Evolutionary conservation across 2,329 filamentous ascomycete genomes (phyloP), one percentile per base, ranked within the genome.

Genomic region (Sordariomycetes sp.): DNA sequence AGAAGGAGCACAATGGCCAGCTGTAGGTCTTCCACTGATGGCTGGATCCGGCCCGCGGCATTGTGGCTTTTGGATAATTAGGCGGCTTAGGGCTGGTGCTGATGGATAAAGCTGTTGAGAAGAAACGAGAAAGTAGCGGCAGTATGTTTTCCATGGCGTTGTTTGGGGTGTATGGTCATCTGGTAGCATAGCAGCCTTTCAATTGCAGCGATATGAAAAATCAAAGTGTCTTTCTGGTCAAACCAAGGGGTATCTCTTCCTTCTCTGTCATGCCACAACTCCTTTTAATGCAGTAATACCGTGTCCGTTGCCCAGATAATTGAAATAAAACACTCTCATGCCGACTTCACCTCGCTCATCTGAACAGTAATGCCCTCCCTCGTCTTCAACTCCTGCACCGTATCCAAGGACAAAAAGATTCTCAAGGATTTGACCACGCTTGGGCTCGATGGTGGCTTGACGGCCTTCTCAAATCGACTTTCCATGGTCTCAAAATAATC

Each of bases 401-500:
- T 56, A 11, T 55, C 54, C 18, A 59, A 53, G 0, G 75, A 74
- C 12, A 85, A 50, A 42, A 80, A 77, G 16, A 81, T 58, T 40
- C 69, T 73, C 63, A 85, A 58, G 26, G 74, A 66, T 12, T 71
- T 70, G 34, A 68, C 54, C 16, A 55, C 61, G 39, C 63, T 61
- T 40, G 63, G 51, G 16, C 63, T 58, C n/a, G 58, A 55, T 26
- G 48, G 60, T 19, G 66, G 65, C 43, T 67, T 51, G 15, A 72
- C 56, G 5, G 72, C n/a, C 17, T 28, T 60, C 49, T 73, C 66
- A 40, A 79, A 71, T 3, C 70, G 64, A n/a, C 60, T 69, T 39
- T 67, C 63, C 63, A 74, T 72, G 9, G 61, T 53, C 51, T 80
- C 75, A 42, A 80, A 81, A 16, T 63, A 65, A 29, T 60, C 39